phyloP scores from a whole-genome alignment of 257 asterid genomes.

The Ehretia macrophylla region DNA sequence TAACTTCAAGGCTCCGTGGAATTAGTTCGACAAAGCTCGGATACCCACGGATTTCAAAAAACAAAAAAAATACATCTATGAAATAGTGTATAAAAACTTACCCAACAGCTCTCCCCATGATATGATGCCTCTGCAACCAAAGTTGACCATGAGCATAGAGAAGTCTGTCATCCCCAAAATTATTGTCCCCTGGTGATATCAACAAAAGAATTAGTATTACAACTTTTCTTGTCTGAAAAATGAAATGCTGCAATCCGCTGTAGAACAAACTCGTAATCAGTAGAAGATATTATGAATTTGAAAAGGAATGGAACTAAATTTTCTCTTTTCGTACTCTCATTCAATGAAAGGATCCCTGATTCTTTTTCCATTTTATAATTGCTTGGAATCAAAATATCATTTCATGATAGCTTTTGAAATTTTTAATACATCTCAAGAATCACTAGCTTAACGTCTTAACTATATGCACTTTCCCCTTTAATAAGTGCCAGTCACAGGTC shows the following conservation, averaged over 20 bases:
- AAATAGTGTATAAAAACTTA: conserved; percentile 32
- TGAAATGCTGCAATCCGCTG: background rate
- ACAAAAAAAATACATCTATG: too few relatives aligned
- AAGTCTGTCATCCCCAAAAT: conserved; percentile 93
- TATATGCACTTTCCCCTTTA: background rate
- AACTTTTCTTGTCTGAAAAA: background rate
- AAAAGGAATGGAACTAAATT: too few relatives aligned
- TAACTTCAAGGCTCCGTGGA: too few relatives aligned
- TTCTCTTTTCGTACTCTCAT: too few relatives aligned
- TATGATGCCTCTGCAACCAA: conserved; percentile 90
- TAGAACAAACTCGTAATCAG: background rate
- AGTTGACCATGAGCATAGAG: conserved; percentile 96
- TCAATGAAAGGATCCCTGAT: too few relatives aligned
- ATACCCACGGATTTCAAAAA: too few relatives aligned
- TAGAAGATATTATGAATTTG: too few relatives aligned
- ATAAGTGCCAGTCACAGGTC: background rate
- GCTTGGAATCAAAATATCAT: background rate
- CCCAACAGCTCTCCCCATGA: conserved; percentile 99
- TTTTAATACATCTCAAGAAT: background rate
- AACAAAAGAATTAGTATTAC: conserved; percentile 10
- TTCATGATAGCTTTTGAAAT: background rate
- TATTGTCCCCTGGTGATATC: conserved; percentile 72
- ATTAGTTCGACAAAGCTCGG: too few relatives aligned
- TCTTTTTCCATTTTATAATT: background rate
- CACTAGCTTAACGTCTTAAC: too few relatives aligned